A percentile compares a stretch with the other conserved stretches of the same genome.
Evolutionary conservation across 495 filamentous ascomycete genomes (phyloP).

Genomic region (Darksidea phi): DNA sequence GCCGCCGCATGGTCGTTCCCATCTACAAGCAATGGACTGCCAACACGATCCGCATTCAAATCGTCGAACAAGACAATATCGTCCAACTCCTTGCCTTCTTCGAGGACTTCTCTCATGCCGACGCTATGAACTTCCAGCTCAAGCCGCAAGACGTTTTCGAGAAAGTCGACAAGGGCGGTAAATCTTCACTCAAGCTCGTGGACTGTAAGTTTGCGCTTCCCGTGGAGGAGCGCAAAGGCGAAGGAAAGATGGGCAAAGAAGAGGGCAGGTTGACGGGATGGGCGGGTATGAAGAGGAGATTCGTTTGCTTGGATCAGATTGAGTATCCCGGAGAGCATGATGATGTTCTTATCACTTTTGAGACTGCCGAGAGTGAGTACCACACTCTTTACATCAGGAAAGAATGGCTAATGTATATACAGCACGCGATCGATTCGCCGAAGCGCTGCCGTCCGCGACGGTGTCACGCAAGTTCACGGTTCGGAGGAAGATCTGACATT

Average conservation of each 20-base stretch:
- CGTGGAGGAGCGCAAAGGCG: slow-evolving; percentile 31
- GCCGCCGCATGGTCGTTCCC: slow-evolving; percentile 82
- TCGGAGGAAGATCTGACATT: slow-evolving; percentile 12
- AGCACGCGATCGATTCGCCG: slow-evolving; percentile 43
- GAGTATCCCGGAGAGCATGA: slow-evolving; percentile 89
- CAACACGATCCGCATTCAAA: slow-evolving; percentile 67
- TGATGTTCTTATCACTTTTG: slow-evolving; percentile 81
- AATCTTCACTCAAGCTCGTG: slow-evolving; percentile 67
- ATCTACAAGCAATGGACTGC: slow-evolving; percentile 91
- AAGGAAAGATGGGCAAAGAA: slow-evolving; percentile 34
- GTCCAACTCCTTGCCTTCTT: slow-evolving; percentile 80
- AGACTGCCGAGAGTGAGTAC: slow-evolving; percentile 69
- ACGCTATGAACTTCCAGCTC: slow-evolving; percentile 82
- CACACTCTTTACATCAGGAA: neutral
- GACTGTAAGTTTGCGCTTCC: slow-evolving; percentile 90
- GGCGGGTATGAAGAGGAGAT: slow-evolving; percentile 60
- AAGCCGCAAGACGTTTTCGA: slow-evolving; percentile 80
- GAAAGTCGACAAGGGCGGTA: slow-evolving; percentile 62
- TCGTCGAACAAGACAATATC: slow-evolving; percentile 70
- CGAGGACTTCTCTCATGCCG: slow-evolving; percentile 74
- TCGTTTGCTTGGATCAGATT: slow-evolving; percentile 78
- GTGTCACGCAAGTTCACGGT: slow-evolving; percentile 36
- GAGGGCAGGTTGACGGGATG: slow-evolving; percentile 30
- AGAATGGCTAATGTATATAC: slow-evolving; percentile 27
- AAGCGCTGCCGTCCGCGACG: slow-evolving; percentile 41